A percentile compares a stretch with the other conserved stretches of the same genome.
Evolutionary conservation across 768 basidiomycete genomes (phyloP).

Genomic region (Tricholoma furcatifolium): DNA sequence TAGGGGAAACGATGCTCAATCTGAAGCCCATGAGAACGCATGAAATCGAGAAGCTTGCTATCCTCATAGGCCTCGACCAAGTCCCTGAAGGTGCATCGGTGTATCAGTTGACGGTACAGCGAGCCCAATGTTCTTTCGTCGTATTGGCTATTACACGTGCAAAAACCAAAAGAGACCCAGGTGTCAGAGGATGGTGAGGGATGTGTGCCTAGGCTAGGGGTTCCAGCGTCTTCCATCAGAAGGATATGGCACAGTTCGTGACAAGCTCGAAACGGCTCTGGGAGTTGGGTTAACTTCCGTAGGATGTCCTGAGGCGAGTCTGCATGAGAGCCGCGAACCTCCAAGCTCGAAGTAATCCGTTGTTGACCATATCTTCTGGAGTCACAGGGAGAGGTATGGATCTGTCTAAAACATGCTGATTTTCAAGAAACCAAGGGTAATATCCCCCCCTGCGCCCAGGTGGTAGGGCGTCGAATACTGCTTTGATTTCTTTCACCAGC

Average conservation of each 20-base stretch:
- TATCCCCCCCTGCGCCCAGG: slow-evolving; percentile 22
- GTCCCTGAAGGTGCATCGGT: slow-evolving; percentile 33
- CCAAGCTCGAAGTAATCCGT: slow-evolving; percentile 11
- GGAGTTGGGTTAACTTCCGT: background rate
- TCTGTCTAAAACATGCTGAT: slow-evolving; percentile 28
- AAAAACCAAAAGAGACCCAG: slow-evolving; percentile 26
- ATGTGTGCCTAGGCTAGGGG: slow-evolving; percentile 4
- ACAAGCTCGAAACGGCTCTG: slow-evolving; percentile 2
- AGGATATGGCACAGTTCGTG: background rate
- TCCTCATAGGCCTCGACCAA: slow-evolving; percentile 28
- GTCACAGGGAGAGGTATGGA: background rate
- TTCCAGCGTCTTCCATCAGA: too few relatives aligned
- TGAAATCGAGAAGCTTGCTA: slow-evolving; percentile 22
- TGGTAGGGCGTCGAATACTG: slow-evolving; percentile 23
- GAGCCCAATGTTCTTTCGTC: slow-evolving; percentile 10
- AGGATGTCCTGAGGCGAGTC: slow-evolving; percentile 5
- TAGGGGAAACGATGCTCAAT: background rate
- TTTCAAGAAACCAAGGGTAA: slow-evolving; percentile 35
- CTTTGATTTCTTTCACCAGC: slow-evolving; percentile 32
- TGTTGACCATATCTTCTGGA: slow-evolving; percentile 1
- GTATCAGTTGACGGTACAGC: slow-evolving; percentile 24
- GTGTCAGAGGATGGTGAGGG: slow-evolving; percentile 10
- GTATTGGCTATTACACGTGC: slow-evolving; percentile 9
- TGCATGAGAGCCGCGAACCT: slow-evolving; percentile 7
- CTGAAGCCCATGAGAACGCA: slow-evolving; percentile 20